Conservation (phyloP, 805 yeast species). For the Metschnikowia orientalis region DNA sequence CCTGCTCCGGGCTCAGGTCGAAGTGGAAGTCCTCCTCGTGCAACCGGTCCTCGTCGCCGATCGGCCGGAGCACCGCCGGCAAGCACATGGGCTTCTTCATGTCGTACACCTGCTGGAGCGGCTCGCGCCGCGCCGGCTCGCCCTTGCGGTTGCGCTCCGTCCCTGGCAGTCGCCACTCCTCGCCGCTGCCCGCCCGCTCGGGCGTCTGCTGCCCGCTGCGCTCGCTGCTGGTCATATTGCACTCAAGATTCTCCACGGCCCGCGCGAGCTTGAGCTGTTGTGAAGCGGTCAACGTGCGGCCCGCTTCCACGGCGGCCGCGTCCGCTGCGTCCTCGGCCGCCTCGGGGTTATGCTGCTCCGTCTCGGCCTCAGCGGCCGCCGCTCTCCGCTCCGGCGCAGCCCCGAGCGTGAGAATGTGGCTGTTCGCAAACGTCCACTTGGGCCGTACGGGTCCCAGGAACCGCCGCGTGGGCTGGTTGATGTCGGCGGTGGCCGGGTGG, state of each 20-base stretch:
- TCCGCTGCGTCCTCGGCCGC: neutral
- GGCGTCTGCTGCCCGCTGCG: conserved; percentile 1
- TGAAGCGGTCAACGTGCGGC: no score
- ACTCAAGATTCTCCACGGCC: conserved; percentile 16
- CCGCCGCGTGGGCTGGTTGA: conserved; percentile 16
- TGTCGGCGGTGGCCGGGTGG: conserved; percentile 16
- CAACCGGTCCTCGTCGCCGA: conserved; percentile 8
- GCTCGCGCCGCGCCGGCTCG: conserved; percentile 10
- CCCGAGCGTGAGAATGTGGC: conserved; percentile 7
- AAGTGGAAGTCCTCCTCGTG: conserved; percentile 11
- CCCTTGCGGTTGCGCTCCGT: conserved; percentile 5
- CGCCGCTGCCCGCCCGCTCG: conserved; percentile 1
- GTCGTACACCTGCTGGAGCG: conserved; percentile 40
- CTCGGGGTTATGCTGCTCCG: no score
- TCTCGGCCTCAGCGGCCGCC: neutral
- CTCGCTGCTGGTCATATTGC: conserved; percentile 12
- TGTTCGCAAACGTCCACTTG: conserved; percentile 7
- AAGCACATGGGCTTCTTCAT: conserved; percentile 44
- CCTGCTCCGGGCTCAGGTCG: conserved; percentile 12
- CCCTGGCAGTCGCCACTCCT: neutral
- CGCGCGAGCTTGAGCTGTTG: conserved; percentile 17
- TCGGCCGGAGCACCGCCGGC: conserved; percentile 52
- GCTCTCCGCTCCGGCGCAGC: neutral
- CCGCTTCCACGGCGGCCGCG: neutral
- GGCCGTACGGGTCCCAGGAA: conserved; percentile 15